These are phyloP conservation scores for Mucor racemosus DNA, from an alignment of 371 early-diverging fungal species.

Conservation along the genomic window DNA sequence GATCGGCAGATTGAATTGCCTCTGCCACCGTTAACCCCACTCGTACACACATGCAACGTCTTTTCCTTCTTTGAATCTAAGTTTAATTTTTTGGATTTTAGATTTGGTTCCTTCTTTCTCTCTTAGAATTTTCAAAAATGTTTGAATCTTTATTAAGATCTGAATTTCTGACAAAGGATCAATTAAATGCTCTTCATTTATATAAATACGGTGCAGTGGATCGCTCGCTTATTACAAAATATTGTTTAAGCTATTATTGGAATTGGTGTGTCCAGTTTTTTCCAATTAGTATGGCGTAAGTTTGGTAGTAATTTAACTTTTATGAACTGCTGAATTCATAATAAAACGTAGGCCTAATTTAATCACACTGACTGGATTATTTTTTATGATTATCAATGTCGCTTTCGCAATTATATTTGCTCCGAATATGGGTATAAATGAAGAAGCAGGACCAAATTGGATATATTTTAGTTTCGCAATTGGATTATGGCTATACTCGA, in stretches of 20 bases:
- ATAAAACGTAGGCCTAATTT: constrained; percentile 84
- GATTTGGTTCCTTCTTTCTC: constrained; percentile 13
- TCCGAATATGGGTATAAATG: constrained; percentile 37
- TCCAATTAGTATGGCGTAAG: constrained; percentile 96
- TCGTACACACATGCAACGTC: not conserved
- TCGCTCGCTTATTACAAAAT: constrained; percentile 83
- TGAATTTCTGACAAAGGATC: constrained; percentile 63
- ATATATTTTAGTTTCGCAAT: constrained; percentile 71
- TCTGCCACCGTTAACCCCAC: not conserved
- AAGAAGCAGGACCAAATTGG: constrained; percentile 45
- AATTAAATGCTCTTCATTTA: constrained; percentile 74
- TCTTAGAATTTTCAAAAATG: constrained; percentile 21
- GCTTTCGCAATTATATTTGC: constrained; percentile 57
- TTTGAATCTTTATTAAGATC: constrained; percentile 28
- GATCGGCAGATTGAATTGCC: constrained; percentile 17
- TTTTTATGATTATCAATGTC: constrained; percentile 85
- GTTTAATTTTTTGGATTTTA: not conserved
- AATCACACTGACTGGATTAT: constrained; percentile 95
- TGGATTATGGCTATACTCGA: constrained; percentile 93
- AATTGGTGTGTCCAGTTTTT: constrained; percentile 86
- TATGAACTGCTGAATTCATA: too few relatives aligned
- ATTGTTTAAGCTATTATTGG: constrained; percentile 89
- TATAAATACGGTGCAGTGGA: constrained; percentile 87
- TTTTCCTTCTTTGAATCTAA: constrained; percentile 7
- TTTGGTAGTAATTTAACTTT: not conserved